Conservation (phyloP, 192 early-diverging fungal genomes). For the Dissophora globulifera region DNA sequence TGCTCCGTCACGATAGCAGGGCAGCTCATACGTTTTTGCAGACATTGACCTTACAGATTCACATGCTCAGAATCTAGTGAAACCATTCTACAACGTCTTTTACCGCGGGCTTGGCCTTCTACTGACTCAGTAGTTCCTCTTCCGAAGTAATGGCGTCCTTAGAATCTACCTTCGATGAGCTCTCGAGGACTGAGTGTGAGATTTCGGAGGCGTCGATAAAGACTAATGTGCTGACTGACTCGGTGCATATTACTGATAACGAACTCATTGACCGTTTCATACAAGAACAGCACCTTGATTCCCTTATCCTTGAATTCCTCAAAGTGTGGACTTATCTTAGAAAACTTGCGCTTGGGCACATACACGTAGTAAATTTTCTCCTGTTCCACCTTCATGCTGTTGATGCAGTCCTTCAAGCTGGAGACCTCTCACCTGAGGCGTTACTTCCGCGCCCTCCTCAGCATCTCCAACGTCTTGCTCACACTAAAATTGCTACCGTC, state of each 20-base stretch:
- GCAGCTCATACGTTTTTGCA: constrained; percentile 74
- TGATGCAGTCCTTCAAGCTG: constrained; percentile 75
- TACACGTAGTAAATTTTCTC: constrained; percentile 79
- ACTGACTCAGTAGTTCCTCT: constrained; percentile 12
- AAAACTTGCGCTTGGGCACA: constrained; percentile 66
- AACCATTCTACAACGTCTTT: constrained; percentile 70
- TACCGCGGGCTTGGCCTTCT: constrained; percentile 57
- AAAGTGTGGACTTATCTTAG: constrained; percentile 73
- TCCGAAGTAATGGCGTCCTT: constrained; percentile 5
- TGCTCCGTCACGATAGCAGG: constrained; percentile 82
- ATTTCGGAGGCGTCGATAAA: constrained; percentile 63
- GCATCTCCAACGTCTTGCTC: too few relatives aligned
- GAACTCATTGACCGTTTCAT: constrained; percentile 68
- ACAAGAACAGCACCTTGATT: constrained; percentile 77
- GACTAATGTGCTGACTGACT: constrained; percentile 66
- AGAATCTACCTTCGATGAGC: constrained; percentile 5
- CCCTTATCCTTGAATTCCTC: constrained; percentile 80
- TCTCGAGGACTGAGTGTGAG: constrained; percentile 47
- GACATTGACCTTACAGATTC: constrained; percentile 74
- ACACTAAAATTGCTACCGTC: too few relatives aligned
- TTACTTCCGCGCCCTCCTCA: too few relatives aligned
- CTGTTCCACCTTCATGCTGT: constrained; percentile 76
- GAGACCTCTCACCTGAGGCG: too few relatives aligned
- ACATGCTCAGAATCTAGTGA: constrained; percentile 64
- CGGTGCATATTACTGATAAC: constrained; percentile 67